phyloP scores from a whole-genome alignment of 768 basidiomycete species.

The Hypholoma fasciculare region DNA sequence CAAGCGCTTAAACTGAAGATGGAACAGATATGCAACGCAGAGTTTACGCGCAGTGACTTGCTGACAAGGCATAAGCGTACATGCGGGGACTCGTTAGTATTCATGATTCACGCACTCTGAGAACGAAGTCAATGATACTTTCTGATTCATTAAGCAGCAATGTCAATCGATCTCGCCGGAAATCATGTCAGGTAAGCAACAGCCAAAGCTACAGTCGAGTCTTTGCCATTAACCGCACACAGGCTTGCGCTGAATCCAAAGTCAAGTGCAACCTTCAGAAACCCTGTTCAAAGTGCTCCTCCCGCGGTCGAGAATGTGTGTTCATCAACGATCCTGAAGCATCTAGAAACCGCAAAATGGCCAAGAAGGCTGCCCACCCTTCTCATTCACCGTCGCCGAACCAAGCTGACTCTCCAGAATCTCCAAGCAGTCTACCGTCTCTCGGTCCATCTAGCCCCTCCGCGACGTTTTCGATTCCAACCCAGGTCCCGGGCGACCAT shows the following conservation, averaged over 20 bases:
- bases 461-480: conserved; percentile 16
- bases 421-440: conserved; percentile 15
- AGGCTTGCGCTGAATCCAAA: conserved; percentile 75
- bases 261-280: conserved; percentile 70
- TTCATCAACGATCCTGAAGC: conserved; percentile 54
- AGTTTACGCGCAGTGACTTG: conserved; percentile 75
- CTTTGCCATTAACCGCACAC: neutral
- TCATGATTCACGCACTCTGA: neutral
- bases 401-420: conserved; percentile 18
- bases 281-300: conserved; percentile 66
- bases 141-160: conserved; percentile 29
- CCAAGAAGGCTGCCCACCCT: conserved; percentile 28
- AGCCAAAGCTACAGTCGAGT: conserved; percentile 1
- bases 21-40: conserved; percentile 58
- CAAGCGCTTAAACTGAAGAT: neutral
- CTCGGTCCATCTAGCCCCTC: conserved; percentile 21
- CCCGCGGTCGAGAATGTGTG: conserved; percentile 63
- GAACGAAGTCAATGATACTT: neutral
- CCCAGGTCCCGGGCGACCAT: conserved; percentile 15
- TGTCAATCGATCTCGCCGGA: conserved; percentile 58
- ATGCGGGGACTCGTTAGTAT: conserved; percentile 66
- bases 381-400: conserved; percentile 13
- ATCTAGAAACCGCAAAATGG: conserved; percentile 38
- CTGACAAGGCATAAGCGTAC: conserved; percentile 71
- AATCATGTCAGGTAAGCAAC: conserved; percentile 56